Evolutionary conservation across 768 basidiomycete species (phyloP).

Genomic region (Leccinum rimulosum): DNA sequence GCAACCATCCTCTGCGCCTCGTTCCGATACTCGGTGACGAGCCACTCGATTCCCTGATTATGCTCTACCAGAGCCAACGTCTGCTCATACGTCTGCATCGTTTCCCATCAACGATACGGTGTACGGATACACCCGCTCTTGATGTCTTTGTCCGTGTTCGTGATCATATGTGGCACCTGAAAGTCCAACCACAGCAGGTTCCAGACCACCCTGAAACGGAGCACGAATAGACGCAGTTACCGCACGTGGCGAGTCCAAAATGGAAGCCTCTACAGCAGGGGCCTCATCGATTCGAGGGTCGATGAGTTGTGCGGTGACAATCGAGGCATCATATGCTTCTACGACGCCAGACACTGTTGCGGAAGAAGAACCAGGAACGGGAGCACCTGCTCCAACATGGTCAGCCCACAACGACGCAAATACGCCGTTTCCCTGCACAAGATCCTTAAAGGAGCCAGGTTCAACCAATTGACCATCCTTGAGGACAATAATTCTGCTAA

Average conservation of each 20-base stretch:
- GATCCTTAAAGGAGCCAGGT: constrained; percentile 74
- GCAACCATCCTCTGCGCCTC: no score
- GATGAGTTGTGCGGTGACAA: constrained; percentile 17
- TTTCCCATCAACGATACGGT: no score
- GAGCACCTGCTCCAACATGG: constrained; percentile 61
- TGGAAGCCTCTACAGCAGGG: constrained; percentile 5
- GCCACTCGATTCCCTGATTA: no score
- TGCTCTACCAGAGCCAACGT: no score
- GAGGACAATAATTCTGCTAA: constrained; percentile 78
- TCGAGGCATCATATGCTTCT: constrained; percentile 28
- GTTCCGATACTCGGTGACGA: no score
- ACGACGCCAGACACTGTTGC: constrained; percentile 23
- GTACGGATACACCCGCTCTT: no score
- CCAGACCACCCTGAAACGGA: constrained; percentile 1
- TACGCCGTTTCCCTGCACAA: constrained; percentile 65
- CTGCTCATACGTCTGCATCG: no score
- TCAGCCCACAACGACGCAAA: constrained; percentile 91
- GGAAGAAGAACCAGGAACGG: constrained; percentile 33
- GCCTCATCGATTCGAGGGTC: constrained; percentile 20
- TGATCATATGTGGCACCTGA: no score
- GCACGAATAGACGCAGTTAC: constrained; percentile 15
- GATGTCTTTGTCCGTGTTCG: no score
- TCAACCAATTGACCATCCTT: constrained; percentile 89
- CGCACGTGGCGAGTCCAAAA: constrained; percentile 17
- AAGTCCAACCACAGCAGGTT: no score